phyloP scores from a whole-genome alignment of 1,139 yeast genomes.

The Blastobotrys persicus region DNA sequence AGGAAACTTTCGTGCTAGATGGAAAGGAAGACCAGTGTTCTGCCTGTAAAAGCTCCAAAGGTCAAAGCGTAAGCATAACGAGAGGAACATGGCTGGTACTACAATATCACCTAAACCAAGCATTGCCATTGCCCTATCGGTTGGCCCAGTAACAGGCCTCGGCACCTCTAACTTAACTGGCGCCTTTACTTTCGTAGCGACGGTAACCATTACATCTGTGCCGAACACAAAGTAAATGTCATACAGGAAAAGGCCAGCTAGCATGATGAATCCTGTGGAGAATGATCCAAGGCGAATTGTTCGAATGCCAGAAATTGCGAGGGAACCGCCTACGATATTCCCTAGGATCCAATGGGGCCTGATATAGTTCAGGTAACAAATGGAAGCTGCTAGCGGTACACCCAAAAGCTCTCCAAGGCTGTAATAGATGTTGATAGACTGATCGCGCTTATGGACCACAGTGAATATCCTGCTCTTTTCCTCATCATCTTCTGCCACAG shows the following conservation, averaged over 20 bases:
- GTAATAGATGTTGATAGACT: constrained; percentile 4
- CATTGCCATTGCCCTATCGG: constrained; percentile 35
- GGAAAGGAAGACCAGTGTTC: constrained; percentile 35
- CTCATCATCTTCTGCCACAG: constrained; percentile 7
- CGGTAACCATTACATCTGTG: constrained; percentile 60
- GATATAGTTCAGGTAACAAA: constrained; percentile 14
- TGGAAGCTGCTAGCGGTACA: constrained; percentile 29
- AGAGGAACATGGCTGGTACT: constrained; percentile 52
- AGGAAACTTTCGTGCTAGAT: constrained; percentile 41
- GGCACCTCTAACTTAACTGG: constrained; percentile 60
- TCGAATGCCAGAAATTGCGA: constrained; percentile 13
- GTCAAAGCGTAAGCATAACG: constrained; percentile 54
- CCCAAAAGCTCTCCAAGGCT: constrained; percentile 24
- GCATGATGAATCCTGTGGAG: constrained; percentile 45
- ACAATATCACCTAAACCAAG: constrained; percentile 63
- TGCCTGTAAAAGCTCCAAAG: constrained; percentile 40
- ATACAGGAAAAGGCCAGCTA: constrained; percentile 54
- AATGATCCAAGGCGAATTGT: constrained; percentile 38
- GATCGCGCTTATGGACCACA: neutral
- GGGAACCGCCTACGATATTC: constrained; percentile 15
- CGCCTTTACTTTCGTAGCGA: constrained; percentile 54
- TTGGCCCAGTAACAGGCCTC: constrained; percentile 17
- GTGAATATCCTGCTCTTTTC: constrained; percentile 6
- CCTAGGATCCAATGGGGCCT: constrained; percentile 16
- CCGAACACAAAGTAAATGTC: constrained; percentile 68